Evolutionary conservation across 148 eudicot genomes (phyloP), one percentile per base, ranked within the genome.

Genomic region (Chenopodium suecicum): DNA sequence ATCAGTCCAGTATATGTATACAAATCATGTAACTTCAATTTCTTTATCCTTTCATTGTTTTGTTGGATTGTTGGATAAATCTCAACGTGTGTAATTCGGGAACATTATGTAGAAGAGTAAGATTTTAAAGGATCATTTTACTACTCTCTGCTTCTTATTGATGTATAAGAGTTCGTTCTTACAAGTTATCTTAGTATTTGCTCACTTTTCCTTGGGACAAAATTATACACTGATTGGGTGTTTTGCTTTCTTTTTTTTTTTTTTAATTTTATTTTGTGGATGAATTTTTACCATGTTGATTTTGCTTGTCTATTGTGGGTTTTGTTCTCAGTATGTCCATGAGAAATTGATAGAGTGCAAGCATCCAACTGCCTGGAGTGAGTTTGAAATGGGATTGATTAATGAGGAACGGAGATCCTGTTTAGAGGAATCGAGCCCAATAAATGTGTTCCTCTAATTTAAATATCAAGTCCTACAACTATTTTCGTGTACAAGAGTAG

Each of bases 331-430:
- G 95, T 74, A 91, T 93, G 97, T 89, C 97, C 44, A 81, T 95
- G 87, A 88, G 88, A 96, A 95, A 79, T 86, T 95, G 78, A 81
- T 95, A 54, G 91, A 93, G 63, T 85, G 90, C 90, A 93, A 95
- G 90, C 94, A 95, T 90, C 98, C 98, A 76, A 90, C 97, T 75
- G 90, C 95, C 2, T 95, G 98, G 98, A 83, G 82, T 81, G 97
- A 95, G 82, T 95, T 95, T 87, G 98, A 95, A 80, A 86, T 85
- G 87, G 98, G 96, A 76, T 84, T 88, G 83, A 93, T 94, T 74
- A 37, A 88, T 75, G 97, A 94, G 97, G 98, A 31, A 31, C 31
- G 31, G 31, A 31, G 31, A 31, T 31, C 31, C 31, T 31, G 1
- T 31, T 31, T 31, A 0, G 31, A 31, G 31, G 31, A 31, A 31